A percentile compares a stretch with the other conserved stretches of the same genome.
Evolutionary conservation across 2,329 filamentous ascomycete species (phyloP).

Genomic region (Fusarium nematophilum): DNA sequence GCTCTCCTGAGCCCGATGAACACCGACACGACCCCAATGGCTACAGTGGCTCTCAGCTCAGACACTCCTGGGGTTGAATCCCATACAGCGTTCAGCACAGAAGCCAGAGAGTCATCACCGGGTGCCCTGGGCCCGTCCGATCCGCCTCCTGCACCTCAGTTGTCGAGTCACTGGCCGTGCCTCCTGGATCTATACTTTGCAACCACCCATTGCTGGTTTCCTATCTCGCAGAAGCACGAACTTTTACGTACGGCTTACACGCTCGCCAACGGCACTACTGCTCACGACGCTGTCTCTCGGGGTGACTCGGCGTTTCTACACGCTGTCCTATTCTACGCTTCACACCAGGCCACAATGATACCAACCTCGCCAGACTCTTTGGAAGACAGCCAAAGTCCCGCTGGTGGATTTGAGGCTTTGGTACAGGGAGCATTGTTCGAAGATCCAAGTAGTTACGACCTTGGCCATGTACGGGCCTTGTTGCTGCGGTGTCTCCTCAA

Average conservation of each 20-base stretch:
- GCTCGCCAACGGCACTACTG: background rate
- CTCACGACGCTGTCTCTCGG: background rate
- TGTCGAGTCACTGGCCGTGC: conserved; percentile 7
- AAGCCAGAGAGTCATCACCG: background rate
- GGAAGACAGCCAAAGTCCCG: background rate
- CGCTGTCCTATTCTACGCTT: conserved; percentile 9
- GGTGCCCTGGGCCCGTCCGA: background rate
- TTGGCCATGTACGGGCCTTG: conserved; percentile 17
- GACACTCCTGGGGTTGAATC: background rate
- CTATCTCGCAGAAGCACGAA: conserved; percentile 17
- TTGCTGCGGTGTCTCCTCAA: conserved; percentile 9
- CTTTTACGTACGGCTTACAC: conserved; percentile 16
- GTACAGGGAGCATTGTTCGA: background rate
- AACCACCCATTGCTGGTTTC: conserved; percentile 25
- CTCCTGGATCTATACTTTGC: conserved; percentile 13
- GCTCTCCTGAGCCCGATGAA: background rate
- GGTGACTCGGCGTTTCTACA: conserved; percentile 16
- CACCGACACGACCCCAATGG: background rate
- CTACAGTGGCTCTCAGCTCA: background rate
- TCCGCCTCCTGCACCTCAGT: background rate
- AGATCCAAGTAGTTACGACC: background rate
- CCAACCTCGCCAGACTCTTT: background rate
- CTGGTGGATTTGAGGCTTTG: background rate
- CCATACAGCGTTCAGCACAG: background rate
- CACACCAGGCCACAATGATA: background rate